Conservation (phyloP, 1,284 basidiomycete genomes). For the Schizophyllum amplum region DNA sequence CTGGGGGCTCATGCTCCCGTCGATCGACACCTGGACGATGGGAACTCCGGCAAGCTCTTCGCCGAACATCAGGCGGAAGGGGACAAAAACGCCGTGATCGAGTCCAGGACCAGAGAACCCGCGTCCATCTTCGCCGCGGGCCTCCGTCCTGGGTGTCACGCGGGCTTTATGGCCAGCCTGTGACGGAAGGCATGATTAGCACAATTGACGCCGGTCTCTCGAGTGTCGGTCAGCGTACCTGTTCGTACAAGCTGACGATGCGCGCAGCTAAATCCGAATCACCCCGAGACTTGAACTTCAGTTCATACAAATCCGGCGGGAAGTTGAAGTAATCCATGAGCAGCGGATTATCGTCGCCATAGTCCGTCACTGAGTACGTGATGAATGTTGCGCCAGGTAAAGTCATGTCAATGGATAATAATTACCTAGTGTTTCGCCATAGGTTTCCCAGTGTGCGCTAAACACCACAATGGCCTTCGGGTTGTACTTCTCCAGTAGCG, state of each 20-base stretch:
- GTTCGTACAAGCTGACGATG: slow-evolving; percentile 51
- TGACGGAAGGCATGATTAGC: neutral
- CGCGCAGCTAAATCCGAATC: slow-evolving; percentile 46
- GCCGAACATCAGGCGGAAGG: slow-evolving; percentile 72
- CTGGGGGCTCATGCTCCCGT: slow-evolving; percentile 49
- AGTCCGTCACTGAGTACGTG: slow-evolving; percentile 52
- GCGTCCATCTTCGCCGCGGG: slow-evolving; percentile 61
- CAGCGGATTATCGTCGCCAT: slow-evolving; percentile 64
- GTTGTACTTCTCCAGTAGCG: slow-evolving; percentile 58
- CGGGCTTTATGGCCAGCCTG: slow-evolving; percentile 53
- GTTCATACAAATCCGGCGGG: slow-evolving; percentile 43
- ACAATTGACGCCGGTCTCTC: neutral
- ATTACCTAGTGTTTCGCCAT: slow-evolving; percentile 6
- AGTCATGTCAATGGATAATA: too few relatives aligned
- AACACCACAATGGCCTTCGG: slow-evolving; percentile 73
- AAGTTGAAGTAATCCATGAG: slow-evolving; percentile 72
- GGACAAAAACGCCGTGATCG: slow-evolving; percentile 72
- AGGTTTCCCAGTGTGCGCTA: slow-evolving; percentile 69
- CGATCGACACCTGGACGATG: slow-evolving; percentile 65
- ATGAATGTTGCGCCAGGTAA: neutral
- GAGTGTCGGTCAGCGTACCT: too few relatives aligned
- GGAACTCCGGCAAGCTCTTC: slow-evolving; percentile 51
- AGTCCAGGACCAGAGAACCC: slow-evolving; percentile 53
- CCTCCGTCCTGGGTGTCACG: slow-evolving; percentile 38
- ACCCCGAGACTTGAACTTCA: slow-evolving; percentile 58